phyloP scores from a whole-genome alignment of 306 rosid genomes.

The Pterocarpus santalinus region DNA sequence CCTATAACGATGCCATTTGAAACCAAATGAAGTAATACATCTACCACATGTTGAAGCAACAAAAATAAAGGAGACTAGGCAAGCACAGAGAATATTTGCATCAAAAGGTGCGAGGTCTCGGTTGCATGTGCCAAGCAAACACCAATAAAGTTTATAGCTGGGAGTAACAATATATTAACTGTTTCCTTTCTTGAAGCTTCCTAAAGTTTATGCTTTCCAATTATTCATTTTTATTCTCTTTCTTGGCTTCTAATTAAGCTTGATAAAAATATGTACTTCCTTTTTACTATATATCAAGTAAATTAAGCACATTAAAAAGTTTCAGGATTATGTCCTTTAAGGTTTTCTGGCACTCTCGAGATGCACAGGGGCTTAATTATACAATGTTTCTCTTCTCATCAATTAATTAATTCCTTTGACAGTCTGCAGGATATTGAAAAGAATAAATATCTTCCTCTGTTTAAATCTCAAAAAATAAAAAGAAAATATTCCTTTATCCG shows the following conservation, averaged over 20 bases:
- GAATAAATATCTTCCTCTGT: not conserved
- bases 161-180: constrained; percentile 16
- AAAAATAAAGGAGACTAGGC: constrained; percentile 32
- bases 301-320: not conserved
- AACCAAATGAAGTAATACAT: constrained; percentile 24
- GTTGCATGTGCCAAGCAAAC: constrained; percentile 42
- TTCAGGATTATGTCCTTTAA: not conserved
- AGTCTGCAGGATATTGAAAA: not conserved
- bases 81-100: constrained; percentile 43
- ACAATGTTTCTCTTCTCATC: not conserved
- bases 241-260: constrained; percentile 7
- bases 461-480: not conserved
- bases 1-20: not conserved
- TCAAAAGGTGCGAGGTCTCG: constrained; percentile 47
- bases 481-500: not conserved
- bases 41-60: constrained; percentile 41
- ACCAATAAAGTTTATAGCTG: constrained; percentile 36
- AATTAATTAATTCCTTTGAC: not conserved
- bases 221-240: constrained; percentile 17
- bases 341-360: not conserved
- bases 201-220: constrained; percentile 33
- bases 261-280: not conserved
- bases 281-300: not conserved
- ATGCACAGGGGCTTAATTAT: not conserved
- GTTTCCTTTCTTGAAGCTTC: constrained; percentile 47